A percentile compares a stretch with the other conserved stretches of the same genome.
These are phyloP conservation scores for Saccharomycopsis selenospora DNA, from an alignment of 805 yeast species.

Conservation along the genomic window DNA sequence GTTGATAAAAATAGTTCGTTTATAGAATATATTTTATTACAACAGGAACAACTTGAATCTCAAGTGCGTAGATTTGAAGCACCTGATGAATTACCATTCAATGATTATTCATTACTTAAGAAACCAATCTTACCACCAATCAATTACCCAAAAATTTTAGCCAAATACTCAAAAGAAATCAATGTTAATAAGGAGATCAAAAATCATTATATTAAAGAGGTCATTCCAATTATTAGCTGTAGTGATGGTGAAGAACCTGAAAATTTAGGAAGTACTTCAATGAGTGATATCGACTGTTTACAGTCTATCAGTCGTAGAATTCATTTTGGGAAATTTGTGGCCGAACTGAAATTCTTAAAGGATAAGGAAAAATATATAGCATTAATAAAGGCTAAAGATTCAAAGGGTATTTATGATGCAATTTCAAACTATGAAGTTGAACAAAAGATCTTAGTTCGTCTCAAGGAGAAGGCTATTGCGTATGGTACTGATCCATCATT, in stretches of 20 bases:
- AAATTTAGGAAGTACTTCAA: slow-evolving; percentile 80
- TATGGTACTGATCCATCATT: slow-evolving; percentile 87
- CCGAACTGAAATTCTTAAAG: slow-evolving; percentile 80
- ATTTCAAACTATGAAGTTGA: slow-evolving; percentile 89
- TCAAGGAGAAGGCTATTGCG: slow-evolving; percentile 71
- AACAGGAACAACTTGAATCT: slow-evolving; percentile 67
- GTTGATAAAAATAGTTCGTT: slow-evolving; percentile 79
- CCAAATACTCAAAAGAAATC: slow-evolving; percentile 64
- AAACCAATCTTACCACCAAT: slow-evolving; percentile 73
- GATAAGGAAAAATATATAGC: slow-evolving; percentile 58
- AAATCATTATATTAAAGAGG: slow-evolving; percentile 57
- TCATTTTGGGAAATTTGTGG: slow-evolving; percentile 96
- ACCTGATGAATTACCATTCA: slow-evolving; percentile 90
- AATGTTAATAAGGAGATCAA: slow-evolving; percentile 68
- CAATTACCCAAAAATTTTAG: slow-evolving; percentile 72
- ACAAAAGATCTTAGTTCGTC: slow-evolving; percentile 68
- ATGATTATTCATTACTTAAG: slow-evolving; percentile 56
- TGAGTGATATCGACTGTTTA: slow-evolving; percentile 76
- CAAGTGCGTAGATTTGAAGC: slow-evolving; percentile 87
- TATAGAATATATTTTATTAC: slow-evolving; percentile 76
- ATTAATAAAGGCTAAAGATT: slow-evolving; percentile 59
- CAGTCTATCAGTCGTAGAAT: slow-evolving; percentile 88
- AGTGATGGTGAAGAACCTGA: slow-evolving; percentile 68
- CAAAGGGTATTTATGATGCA: slow-evolving; percentile 64
- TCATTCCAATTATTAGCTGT: slow-evolving; percentile 68